These are phyloP conservation scores for Chrysoporthe puriensis DNA, from an alignment of 2,329 filamentous ascomycete genomes.

Conservation along the genomic window DNA sequence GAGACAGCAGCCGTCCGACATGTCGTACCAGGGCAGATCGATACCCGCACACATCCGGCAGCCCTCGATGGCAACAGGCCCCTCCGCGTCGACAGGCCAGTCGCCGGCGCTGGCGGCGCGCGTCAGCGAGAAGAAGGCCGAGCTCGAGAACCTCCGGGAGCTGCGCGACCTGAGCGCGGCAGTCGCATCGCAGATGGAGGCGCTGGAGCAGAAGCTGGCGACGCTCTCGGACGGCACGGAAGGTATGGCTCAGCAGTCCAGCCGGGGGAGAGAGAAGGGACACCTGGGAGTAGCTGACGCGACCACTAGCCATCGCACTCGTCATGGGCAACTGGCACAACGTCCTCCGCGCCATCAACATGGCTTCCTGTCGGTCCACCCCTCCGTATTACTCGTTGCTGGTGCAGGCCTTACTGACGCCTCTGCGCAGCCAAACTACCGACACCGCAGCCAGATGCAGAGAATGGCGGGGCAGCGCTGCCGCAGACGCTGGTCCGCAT, in stretches of 20 bases:
- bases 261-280: conserved; percentile 5
- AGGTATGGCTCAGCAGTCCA: conserved; percentile 50
- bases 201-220: conserved; percentile 74
- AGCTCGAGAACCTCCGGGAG: conserved; percentile 78
- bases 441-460: conserved; percentile 54
- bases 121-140: conserved; percentile 84
- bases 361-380: conserved; percentile 73
- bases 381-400: conserved; percentile 10
- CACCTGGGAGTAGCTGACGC: conserved; percentile 28
- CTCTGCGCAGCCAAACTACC: conserved; percentile 66
- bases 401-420: not conserved
- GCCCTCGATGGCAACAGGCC: conserved; percentile 52
- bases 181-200: conserved; percentile 81
- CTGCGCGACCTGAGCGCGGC: conserved; percentile 78
- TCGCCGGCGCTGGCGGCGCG: conserved; percentile 73
- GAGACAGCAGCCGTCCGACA: conserved; percentile 36
- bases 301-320: conserved; percentile 71
- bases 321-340: conserved; percentile 89
- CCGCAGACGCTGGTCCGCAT: conserved; percentile 85
- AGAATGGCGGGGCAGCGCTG: conserved; percentile 51
- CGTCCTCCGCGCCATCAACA: conserved; percentile 80
- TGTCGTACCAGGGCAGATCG: conserved; percentile 60
- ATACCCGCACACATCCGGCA: conserved; percentile 69
- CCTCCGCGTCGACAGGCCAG: conserved; percentile 56
- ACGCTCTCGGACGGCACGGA: conserved; percentile 83